These are phyloP conservation scores for Xylariaceae sp. DNA, from an alignment of 2,329 filamentous ascomycete genomes.

Conservation along the genomic window DNA sequence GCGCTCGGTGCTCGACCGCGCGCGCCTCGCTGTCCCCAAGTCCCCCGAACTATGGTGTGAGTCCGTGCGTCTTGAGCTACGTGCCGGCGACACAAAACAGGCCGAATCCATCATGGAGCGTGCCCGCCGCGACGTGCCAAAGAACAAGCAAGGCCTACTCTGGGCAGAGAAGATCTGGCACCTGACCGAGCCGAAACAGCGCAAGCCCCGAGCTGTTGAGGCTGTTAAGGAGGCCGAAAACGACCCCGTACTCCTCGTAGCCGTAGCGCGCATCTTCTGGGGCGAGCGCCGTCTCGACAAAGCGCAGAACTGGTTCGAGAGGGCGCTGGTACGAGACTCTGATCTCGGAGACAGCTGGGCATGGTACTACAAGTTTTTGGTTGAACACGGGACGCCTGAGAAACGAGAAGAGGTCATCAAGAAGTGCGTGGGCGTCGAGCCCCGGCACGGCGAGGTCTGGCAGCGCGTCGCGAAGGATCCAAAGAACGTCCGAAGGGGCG, in stretches of 20 bases:
- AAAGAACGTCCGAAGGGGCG: constrained; percentile 66
- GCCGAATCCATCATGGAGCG: constrained; percentile 91
- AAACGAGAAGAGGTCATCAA: constrained; percentile 80
- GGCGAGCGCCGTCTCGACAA: constrained; percentile 87
- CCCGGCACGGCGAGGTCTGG: constrained; percentile 90
- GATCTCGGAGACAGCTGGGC: constrained; percentile 93
- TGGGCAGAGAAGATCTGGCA: constrained; percentile 97
- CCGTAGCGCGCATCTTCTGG: constrained; percentile 95
- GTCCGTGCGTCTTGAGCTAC: constrained; percentile 86
- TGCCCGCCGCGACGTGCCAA: constrained; percentile 85
- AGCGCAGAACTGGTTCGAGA: constrained; percentile 95
- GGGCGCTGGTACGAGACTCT: constrained; percentile 80
- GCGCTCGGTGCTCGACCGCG: constrained; percentile 87
- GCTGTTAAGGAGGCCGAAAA: constrained; percentile 97
- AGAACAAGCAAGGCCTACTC: constrained; percentile 65
- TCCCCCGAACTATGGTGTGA: constrained; percentile 84
- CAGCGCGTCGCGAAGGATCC: constrained; percentile 82
- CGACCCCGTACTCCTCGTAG: constrained; percentile 82
- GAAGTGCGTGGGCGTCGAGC: constrained; percentile 80
- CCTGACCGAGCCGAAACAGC: constrained; percentile 84
- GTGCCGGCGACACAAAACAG: constrained; percentile 76
- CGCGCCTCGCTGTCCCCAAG: constrained; percentile 81
- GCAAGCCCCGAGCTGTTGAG: constrained; percentile 85
- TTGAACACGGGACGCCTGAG: constrained; percentile 90
- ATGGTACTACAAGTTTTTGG: constrained; percentile 93